phyloP scores from a whole-genome alignment of 805 yeast species.

The Schwanniomyces sp. region DNA sequence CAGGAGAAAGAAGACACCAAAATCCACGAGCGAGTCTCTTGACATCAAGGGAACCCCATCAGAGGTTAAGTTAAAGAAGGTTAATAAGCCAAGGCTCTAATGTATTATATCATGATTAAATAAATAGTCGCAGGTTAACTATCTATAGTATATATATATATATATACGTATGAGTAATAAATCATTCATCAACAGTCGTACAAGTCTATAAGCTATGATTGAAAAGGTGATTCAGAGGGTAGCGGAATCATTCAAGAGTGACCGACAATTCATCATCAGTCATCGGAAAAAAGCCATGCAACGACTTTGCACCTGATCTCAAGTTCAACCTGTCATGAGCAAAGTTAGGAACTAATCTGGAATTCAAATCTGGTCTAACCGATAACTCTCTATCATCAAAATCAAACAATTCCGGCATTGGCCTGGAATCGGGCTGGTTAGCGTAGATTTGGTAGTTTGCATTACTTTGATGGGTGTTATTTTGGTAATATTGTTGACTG shows the following conservation, averaged over 20 bases:
- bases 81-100: conserved; percentile 37
- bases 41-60: neutral
- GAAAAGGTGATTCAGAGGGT: neutral
- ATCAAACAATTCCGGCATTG: conserved; percentile 52
- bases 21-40: neutral
- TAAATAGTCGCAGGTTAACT: neutral
- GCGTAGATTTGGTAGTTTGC: conserved; percentile 42
- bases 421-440: conserved; percentile 39
- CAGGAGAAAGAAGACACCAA: conserved; percentile 6
- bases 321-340: conserved; percentile 28
- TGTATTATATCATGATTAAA: neutral
- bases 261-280: conserved; percentile 34
- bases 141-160: neutral
- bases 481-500: conserved; percentile 34
- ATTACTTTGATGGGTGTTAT: conserved; percentile 32
- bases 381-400: conserved; percentile 53
- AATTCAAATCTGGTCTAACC: conserved; percentile 40
- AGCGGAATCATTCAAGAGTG: conserved; percentile 26
- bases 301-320: conserved; percentile 19
- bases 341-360: conserved; percentile 43
- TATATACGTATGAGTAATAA: conserved; percentile 1
- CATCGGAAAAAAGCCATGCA: conserved; percentile 42
- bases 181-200: conserved; percentile 2
- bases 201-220: conserved; percentile 1
- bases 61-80: conserved; percentile 16